These are phyloP conservation scores for Verticillium nonalfalfae DNA, from an alignment of 2,329 filamentous ascomycete species.

Conservation along the genomic window DNA sequence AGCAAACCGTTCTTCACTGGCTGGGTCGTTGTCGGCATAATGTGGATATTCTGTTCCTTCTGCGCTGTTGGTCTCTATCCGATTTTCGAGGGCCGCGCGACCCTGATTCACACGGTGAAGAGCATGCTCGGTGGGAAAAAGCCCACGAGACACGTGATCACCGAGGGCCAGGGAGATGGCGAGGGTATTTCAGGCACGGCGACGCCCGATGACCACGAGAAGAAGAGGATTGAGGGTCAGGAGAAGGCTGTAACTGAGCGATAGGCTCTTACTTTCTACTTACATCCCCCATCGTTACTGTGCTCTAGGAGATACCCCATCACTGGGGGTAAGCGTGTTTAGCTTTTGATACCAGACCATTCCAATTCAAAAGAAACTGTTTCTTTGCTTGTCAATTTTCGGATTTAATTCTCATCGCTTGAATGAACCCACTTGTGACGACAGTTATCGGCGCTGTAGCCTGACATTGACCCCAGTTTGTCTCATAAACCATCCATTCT, in stretches of 20 bases:
- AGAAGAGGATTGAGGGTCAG: slow-evolving; percentile 5
- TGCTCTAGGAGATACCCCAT: no score
- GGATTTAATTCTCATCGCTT: background rate
- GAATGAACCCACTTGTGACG: background rate
- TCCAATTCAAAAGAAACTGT: no score
- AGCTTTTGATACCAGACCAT: no score
- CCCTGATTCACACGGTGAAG: slow-evolving; percentile 44
- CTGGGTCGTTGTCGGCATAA: slow-evolving; percentile 70
- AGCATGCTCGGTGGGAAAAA: slow-evolving; percentile 46
- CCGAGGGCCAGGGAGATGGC: slow-evolving; percentile 6
- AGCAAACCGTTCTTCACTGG: slow-evolving; percentile 76
- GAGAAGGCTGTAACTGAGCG: background rate
- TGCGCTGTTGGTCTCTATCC: slow-evolving; percentile 76
- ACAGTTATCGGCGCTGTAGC: background rate
- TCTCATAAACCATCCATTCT: slow-evolving; percentile 9
- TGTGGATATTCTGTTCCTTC: slow-evolving; percentile 72
- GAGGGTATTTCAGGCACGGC: slow-evolving; percentile 3
- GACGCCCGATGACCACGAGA: slow-evolving; percentile 1
- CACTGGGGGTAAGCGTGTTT: no score
- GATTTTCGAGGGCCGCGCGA: slow-evolving; percentile 61
- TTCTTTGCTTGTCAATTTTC: no score
- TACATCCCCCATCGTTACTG: no score
- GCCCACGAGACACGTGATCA: slow-evolving; percentile 9
- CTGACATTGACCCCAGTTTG: slow-evolving; percentile 8
- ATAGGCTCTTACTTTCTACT: background rate